Conservation (phyloP, 148 eudicot species). For the Rhododendron molle region DNA sequence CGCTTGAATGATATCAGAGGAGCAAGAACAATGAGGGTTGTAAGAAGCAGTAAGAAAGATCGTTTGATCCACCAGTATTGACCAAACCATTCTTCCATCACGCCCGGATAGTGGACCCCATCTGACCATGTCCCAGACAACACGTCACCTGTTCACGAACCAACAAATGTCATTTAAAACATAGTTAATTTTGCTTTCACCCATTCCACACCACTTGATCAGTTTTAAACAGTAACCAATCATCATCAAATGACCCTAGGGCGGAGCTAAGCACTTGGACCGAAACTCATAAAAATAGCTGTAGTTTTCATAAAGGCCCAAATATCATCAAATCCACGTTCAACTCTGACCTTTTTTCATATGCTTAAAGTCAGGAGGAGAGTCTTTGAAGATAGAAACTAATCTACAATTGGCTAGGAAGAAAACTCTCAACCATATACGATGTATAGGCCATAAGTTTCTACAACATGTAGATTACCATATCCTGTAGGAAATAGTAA, state of each 20-base stretch:
- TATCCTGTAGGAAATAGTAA: not conserved
- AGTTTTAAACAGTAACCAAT: not conserved
- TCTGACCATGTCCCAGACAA: constrained; percentile 67
- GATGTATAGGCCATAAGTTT: not conserved
- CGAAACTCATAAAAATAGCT: not conserved
- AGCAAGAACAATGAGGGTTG: constrained; percentile 55
- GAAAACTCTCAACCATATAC: not conserved
- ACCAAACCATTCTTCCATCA: constrained; percentile 87
- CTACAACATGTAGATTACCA: not conserved
- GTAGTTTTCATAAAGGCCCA: not conserved
- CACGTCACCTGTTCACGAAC: constrained; percentile 62
- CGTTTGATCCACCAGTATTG: constrained; percentile 68
- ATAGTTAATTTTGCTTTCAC: not conserved
- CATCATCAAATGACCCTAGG: not conserved
- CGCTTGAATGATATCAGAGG: constrained; percentile 79
- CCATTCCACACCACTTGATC: not conserved
- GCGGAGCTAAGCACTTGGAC: not conserved
- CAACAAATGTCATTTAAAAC: not conserved
- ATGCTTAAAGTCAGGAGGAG: not conserved
- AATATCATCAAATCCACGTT: not conserved
- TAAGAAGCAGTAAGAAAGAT: constrained; percentile 50
- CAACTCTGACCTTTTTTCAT: not conserved
- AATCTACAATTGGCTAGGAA: not conserved
- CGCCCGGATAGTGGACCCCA: constrained; percentile 66
- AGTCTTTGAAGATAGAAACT: not conserved